Evolutionary conservation across 768 basidiomycete genomes (phyloP).

Genomic region (Pleurotus cornucopiae): DNA sequence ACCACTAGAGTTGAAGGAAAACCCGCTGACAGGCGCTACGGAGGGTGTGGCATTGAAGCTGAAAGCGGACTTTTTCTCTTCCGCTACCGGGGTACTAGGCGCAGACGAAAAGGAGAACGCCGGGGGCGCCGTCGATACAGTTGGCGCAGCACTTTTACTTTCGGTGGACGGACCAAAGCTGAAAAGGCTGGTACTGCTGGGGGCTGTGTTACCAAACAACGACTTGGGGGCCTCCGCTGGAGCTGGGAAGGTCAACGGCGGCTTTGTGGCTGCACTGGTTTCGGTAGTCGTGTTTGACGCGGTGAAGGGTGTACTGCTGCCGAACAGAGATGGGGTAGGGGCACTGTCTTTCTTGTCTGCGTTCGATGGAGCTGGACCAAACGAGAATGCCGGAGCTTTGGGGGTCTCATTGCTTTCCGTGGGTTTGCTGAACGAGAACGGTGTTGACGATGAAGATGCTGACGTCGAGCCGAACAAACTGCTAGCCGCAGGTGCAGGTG

Average conservation of each 20-base stretch:
- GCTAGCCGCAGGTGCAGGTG: background rate
- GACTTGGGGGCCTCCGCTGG: conserved; percentile 35
- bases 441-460: conserved; percentile 25
- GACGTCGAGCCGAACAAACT: conserved; percentile 17
- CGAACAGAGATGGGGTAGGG: conserved; percentile 8
- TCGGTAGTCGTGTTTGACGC: conserved; percentile 11
- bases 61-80: conserved; percentile 35
- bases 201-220: conserved; percentile 25
- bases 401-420: conserved; percentile 11
- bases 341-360: conserved; percentile 13
- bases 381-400: conserved; percentile 16
- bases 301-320: background rate
- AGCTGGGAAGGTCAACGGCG: conserved; percentile 10
- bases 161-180: conserved; percentile 10
- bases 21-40: conserved; percentile 25
- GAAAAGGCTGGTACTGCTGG: conserved; percentile 10
- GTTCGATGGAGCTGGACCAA: conserved; percentile 12
- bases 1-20: conserved; percentile 44
- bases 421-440: conserved; percentile 28
- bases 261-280: conserved; percentile 5
- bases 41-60: conserved; percentile 38
- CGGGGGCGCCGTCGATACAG: conserved; percentile 18
- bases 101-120: conserved; percentile 43
- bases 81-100: conserved; percentile 27
- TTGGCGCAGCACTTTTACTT: conserved; percentile 4